Conservation (phyloP, 2,329 filamentous ascomycete genomes). For the Aspergillus udagawae region DNA sequence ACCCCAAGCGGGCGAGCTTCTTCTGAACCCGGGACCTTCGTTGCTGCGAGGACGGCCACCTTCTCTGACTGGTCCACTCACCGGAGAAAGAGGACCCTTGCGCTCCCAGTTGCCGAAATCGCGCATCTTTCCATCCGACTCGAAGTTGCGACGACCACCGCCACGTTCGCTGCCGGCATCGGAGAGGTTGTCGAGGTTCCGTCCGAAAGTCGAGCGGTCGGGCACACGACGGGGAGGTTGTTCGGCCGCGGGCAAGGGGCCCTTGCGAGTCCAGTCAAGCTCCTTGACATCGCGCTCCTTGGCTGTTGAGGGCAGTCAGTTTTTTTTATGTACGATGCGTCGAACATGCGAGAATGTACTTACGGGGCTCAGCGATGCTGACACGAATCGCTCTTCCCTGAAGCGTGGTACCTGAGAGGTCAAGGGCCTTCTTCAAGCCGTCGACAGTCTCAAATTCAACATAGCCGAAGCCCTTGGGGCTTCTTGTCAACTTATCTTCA, state of each 20-base stretch:
- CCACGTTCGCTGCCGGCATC: slow-evolving; percentile 62
- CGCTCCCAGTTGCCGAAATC: slow-evolving; percentile 93
- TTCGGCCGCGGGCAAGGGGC: slow-evolving; percentile 77
- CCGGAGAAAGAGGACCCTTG: slow-evolving; percentile 81
- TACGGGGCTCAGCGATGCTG: slow-evolving; percentile 97
- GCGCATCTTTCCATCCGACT: slow-evolving; percentile 69
- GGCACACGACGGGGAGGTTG: slow-evolving; percentile 57
- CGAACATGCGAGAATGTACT: slow-evolving; percentile 10
- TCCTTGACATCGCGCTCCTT: slow-evolving; percentile 82
- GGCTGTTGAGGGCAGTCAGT: slow-evolving; percentile 54
- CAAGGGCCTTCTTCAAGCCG: slow-evolving; percentile 85
- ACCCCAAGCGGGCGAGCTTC: slow-evolving; percentile 71
- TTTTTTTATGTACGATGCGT: background rate
- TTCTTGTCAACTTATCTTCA: slow-evolving; percentile 88
- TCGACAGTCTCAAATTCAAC: slow-evolving; percentile 88
- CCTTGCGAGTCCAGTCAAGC: slow-evolving; percentile 90
- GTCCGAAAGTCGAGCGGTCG: slow-evolving; percentile 53
- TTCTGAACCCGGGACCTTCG: slow-evolving; percentile 60
- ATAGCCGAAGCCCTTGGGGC: slow-evolving; percentile 97
- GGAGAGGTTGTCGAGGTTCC: slow-evolving; percentile 52
- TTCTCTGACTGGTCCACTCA: slow-evolving; percentile 51
- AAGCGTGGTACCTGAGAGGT: slow-evolving; percentile 75
- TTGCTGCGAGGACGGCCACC: slow-evolving; percentile 57
- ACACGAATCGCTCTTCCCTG: slow-evolving; percentile 87
- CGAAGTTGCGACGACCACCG: slow-evolving; percentile 62